Base-by-base conservation (phyloP, 805 yeast genomes). In the Nakazawaea peltata region DNA sequence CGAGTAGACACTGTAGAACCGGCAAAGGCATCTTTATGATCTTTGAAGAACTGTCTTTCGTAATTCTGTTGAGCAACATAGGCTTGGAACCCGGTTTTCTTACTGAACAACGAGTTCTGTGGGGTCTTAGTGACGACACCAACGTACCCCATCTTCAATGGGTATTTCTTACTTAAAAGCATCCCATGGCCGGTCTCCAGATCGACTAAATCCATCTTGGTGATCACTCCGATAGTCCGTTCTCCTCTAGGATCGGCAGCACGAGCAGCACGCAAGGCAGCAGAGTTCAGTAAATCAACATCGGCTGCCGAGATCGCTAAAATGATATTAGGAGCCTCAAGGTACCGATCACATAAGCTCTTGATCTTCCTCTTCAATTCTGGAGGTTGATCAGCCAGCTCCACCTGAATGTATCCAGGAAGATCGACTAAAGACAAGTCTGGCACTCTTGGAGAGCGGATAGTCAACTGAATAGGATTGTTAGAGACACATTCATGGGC, bases 281-380 rank as follows among this genome's bases (percentile, higher is more conserved):
- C 74, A 22, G 97, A 86, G 56, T 92, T 92, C 1, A 98, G 98
- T 48, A 92, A 65, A 63, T 92, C 99, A 2, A 92, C 99, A 58
- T 92, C 97, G 0, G 98, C 98, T 0, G 98, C 86, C 9, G 95
- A 85, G 18, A 94, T 92, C 0, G 98, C 98, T 47, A 92, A 66
- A 27, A 92, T 92, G 34, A 92, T 85, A 51, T 92, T 92, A 16
- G 99, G 99, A 12, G 81, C 79, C 49, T 82, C 85, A 41, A 92
- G 67, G 51, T 92, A 92, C 53, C 76, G 75, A 45, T 83, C 83
- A 59, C 97, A 92, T 21, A 92, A 64, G 34, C 69, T 74, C 40
- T 84, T 66, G 46, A 92, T 92, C 51, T 78, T 83, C 21, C 70
- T 68, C 50, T 90, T 90, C 41, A 92, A 68, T 39, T 79, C 84